phyloP scores from a whole-genome alignment of 2,329 filamentous ascomycete species.

The Penicillium sp. region DNA sequence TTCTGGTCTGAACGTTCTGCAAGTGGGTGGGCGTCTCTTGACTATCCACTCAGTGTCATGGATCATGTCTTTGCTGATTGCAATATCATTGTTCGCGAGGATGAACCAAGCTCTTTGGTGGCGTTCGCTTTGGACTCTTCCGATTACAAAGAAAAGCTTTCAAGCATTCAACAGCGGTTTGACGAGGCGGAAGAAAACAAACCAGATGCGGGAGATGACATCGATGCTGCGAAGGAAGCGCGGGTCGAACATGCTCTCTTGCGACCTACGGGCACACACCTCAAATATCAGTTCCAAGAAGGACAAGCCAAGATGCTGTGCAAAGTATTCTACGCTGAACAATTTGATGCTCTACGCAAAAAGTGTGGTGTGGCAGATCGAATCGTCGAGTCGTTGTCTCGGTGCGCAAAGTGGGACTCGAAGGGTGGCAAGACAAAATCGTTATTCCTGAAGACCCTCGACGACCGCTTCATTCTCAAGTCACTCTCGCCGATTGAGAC shows the following conservation, averaged over 20 bases:
- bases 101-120: conserved; percentile 94
- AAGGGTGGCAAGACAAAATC: conserved; percentile 98
- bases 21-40: conserved; percentile 86
- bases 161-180: conserved; percentile 42
- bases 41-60: conserved; percentile 82
- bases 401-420: conserved; percentile 96
- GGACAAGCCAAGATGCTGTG: conserved; percentile 93
- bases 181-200: conserved; percentile 29
- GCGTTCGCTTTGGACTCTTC: conserved; percentile 85
- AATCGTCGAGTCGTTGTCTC: conserved; percentile 90
- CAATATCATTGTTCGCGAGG: conserved; percentile 93
- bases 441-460: conserved; percentile 92
- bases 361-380: conserved; percentile 93
- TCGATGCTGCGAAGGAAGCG: conserved; percentile 56
- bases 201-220: conserved; percentile 25
- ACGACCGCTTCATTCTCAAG: conserved; percentile 91
- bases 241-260: conserved; percentile 84
- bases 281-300: conserved; percentile 93
- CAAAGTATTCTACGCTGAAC: conserved; percentile 98
- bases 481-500: conserved; percentile 88
- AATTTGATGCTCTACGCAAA: conserved; percentile 88
- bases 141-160: conserved; percentile 80
- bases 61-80: conserved; percentile 98
- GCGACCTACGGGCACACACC: conserved; percentile 81
- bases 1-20: conserved; percentile 98